Conservation (phyloP, 768 basidiomycete genomes). For the Lyophyllum atratum region DNA sequence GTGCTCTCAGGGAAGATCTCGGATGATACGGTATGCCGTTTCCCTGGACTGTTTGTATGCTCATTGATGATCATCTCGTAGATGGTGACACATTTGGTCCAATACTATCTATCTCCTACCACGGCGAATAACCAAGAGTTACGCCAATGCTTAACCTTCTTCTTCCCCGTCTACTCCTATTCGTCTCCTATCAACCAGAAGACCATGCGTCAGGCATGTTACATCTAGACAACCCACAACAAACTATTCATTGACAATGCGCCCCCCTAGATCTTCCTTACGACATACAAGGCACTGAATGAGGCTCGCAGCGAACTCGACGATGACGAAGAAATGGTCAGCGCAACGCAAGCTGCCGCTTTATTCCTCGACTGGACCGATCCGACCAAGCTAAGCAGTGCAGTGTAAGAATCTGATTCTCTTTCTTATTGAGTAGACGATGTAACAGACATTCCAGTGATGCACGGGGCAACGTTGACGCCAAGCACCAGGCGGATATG, state of each 20-base stretch:
- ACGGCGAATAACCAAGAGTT: constrained; percentile 82
- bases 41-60: too few relatives aligned
- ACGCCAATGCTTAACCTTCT: constrained; percentile 83
- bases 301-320: constrained; percentile 52
- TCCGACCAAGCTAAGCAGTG: constrained; percentile 56
- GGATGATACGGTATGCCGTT: constrained; percentile 60
- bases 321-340: constrained; percentile 60
- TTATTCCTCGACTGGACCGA: constrained; percentile 81
- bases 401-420: constrained; percentile 8
- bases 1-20: constrained; percentile 75
- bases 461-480: constrained; percentile 27
- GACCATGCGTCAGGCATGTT: constrained; percentile 62
- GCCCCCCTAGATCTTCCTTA: constrained; percentile 50
- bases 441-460: constrained; percentile 5
- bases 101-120: constrained; percentile 75
- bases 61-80: too few relatives aligned
- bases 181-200: constrained; percentile 76
- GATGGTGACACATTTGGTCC: constrained; percentile 38
- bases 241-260: background rate
- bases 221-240: background rate
- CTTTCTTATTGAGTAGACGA: background rate
- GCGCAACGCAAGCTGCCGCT: constrained; percentile 53
- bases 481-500: constrained; percentile 23
- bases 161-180: constrained; percentile 85
- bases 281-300: constrained; percentile 51